A percentile compares a stretch with the other conserved stretches of the same genome.
Evolutionary conservation across 257 asterid genomes (phyloP).

Genomic region (Solanum habrochaites): DNA sequence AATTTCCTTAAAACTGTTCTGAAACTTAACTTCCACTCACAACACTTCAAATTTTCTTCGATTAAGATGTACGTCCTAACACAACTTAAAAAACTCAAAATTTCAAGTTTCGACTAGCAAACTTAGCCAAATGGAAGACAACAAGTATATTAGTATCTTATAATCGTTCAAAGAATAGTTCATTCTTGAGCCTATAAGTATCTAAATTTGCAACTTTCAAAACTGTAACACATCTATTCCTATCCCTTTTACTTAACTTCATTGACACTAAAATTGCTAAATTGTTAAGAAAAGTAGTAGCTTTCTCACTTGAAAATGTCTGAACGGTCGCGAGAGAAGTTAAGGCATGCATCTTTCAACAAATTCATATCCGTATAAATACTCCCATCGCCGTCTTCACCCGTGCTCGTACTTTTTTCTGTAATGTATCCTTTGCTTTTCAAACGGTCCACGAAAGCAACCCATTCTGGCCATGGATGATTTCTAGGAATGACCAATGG

Average conservation of each 20-base stretch:
- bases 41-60: background rate
- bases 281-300: background rate
- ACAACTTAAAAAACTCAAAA: background rate
- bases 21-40: background rate
- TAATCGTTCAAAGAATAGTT: background rate
- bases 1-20: background rate
- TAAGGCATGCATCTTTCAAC: slow-evolving; percentile 62
- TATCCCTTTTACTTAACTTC: background rate
- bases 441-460: slow-evolving; percentile 53
- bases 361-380: slow-evolving; percentile 38
- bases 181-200: background rate
- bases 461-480: slow-evolving; percentile 99
- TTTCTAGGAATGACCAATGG: background rate
- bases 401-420: background rate
- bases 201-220: background rate
- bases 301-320: slow-evolving; percentile 63
- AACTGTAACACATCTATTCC: background rate
- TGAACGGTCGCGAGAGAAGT: slow-evolving; percentile 74
- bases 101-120: background rate
- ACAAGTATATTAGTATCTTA: background rate
- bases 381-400: slow-evolving; percentile 11
- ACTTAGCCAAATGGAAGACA: background rate
- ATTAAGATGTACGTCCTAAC: background rate
- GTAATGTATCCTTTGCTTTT: slow-evolving; percentile 58
- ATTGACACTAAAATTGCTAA: background rate